Evolutionary conservation across 805 yeast species (phyloP), one percentile per base, ranked within the genome.

Genomic region (Teunomyces tritomae): DNA sequence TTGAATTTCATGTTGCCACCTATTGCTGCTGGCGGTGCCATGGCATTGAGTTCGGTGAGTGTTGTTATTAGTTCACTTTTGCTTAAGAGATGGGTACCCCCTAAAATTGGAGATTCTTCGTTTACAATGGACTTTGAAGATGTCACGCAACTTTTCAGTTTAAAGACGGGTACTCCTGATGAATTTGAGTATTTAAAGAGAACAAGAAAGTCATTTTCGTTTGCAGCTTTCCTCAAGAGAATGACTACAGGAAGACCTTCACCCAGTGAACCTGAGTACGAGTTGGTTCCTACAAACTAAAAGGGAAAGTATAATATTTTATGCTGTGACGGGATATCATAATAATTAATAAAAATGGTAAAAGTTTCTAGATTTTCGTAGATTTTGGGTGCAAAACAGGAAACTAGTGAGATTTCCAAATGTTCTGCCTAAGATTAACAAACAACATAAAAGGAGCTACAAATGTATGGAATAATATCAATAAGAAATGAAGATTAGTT

Each of bases 21-120:
- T 2, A 83, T 89, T 62, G 80, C 89, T 61, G 98, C 98, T 0
- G 89, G 94, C 36, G 79, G 84, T 10, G 87, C 97, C 1, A 94
- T 94, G 98, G 96, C 96, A 0, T 75, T 89, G 57, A 88, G 96
- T 54, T 88, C 96, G 1, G 84, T 89, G 2, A 87, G 96, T 57
- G 98, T 92, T 17, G 91, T 94, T 26, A 57, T 85, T 40, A 87
- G 87, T 52, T 89, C 97, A 0, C 71, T 92, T 50, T 63, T 82
- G 57, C 71, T 92, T 57, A 87, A 85, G 60, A 68, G 70, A 41
- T 89, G 92, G 90, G 75, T 57, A 30, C 63, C 72, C 1, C 73
- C 73, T 11, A 42, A 37, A 3, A 43, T 58, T 26, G 53, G 43
- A 9, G 46, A 43, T 4, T 48, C 41, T 4, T 33, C 45, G 30